Evolutionary conservation across 2,329 filamentous ascomycete genomes (phyloP), one percentile per base, ranked within the genome.

Genomic region (Alternaria ethzedia): DNA sequence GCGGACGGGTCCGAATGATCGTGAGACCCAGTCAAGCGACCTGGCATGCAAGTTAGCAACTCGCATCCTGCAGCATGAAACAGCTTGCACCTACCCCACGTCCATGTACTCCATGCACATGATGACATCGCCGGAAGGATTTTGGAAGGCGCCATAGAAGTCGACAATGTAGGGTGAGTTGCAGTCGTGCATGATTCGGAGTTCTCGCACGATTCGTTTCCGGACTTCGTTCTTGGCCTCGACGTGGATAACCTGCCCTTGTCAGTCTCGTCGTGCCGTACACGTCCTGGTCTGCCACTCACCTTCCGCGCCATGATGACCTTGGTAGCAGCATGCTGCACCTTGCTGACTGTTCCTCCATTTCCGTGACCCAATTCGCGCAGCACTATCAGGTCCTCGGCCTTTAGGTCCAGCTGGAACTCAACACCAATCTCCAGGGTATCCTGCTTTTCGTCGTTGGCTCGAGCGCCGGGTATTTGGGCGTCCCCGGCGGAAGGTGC

Each of bases 61-160:
- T 59, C 21, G 46, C n/a, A 44, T 7, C 10, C 9, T 26, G 25
- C 26, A 17, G 28, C 20, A 23, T 61, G 56, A n/a, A 50, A 41
- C 11, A 36, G 59, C 47, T 49, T 46, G 47, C 9, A 84, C 92
- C 82, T 87, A 98, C 96, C 96, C 96, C 79, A 95, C 93, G 82
- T 99, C 96, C 93, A 97, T 97, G 79, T 99, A 98, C 81, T 99
- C 96, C 96, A 99, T 99, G 81, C 96, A 99, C 90, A 99, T 95
- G 73, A 98, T 96, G 63, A 99, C 96, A 83, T 99, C 96, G 78
- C 96, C 95, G 66, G 94, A 94, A 77, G 96, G 92, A 78, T 97
- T 98, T 76, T 98, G 88, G 78, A 98, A 99, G 41, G 96, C 96
- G 64, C 96, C 96, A 77, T 98, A 98, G 81, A 97, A 99, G 58